Percentiles rank a stretch among this genome's conserved stretches.
Conservation (phyloP, 139 green algal genomes). For the Tetradesmus obliquus region DNA sequence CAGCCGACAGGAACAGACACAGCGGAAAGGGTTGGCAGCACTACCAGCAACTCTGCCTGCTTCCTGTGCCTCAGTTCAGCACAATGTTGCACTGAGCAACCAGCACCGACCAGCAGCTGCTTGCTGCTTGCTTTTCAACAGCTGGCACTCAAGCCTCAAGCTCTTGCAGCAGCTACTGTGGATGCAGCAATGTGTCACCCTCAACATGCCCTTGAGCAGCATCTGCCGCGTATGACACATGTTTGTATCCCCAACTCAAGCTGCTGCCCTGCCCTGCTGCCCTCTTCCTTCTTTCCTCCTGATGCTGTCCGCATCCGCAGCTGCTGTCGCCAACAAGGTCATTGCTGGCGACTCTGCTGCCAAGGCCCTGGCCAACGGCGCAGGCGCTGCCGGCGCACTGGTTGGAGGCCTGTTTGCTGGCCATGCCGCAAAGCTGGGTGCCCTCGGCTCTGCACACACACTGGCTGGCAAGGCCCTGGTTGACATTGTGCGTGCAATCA, state of each 20-base stretch:
- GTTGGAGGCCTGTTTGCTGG: background rate
- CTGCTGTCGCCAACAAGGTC: conserved; percentile 19
- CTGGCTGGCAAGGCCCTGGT: background rate
- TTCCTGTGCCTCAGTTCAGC: background rate
- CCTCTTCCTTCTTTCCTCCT: too few relatives aligned
- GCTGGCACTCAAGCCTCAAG: too few relatives aligned
- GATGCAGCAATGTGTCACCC: too few relatives aligned
- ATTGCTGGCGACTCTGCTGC: conserved; percentile 28
- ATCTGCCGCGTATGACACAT: too few relatives aligned
- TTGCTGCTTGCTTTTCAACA: too few relatives aligned
- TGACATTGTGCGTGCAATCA: conserved; percentile 23
- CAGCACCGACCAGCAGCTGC: too few relatives aligned
- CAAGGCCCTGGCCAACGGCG: conserved; percentile 1
- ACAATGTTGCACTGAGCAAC: too few relatives aligned
- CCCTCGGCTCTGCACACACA: background rate
- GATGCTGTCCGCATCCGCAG: background rate
- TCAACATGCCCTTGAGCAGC: too few relatives aligned
- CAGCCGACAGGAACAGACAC: background rate
- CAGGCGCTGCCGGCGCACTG: background rate
- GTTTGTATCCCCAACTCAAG: background rate
- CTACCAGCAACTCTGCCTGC: background rate
- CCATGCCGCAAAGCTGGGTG: background rate
- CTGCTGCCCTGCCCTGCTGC: background rate
- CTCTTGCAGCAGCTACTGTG: too few relatives aligned
- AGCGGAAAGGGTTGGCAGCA: background rate